Conservation (phyloP, 768 basidiomycete genomes). For the Exidia glandulosa region DNA sequence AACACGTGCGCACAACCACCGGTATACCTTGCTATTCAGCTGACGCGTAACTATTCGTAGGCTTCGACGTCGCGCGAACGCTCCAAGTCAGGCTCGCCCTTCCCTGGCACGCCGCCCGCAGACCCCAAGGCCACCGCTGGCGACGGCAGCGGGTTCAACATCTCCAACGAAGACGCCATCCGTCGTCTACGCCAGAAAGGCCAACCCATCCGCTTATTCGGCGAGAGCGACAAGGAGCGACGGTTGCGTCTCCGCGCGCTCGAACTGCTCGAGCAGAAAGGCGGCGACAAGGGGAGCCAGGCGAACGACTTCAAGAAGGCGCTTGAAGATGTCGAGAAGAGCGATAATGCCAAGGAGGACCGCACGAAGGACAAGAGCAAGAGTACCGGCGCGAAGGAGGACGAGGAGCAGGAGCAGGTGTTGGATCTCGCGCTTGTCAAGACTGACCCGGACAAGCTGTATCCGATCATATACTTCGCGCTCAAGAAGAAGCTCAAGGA, state of each 20-base stretch:
- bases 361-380: constrained; percentile 34
- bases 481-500: constrained; percentile 87
- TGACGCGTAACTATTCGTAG: background rate
- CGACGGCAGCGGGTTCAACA: constrained; percentile 49
- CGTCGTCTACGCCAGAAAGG: constrained; percentile 82
- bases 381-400: constrained; percentile 46
- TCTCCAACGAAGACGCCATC: constrained; percentile 87
- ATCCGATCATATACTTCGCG: constrained; percentile 94
- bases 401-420: constrained; percentile 36
- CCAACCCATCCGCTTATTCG: constrained; percentile 91
- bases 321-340: constrained; percentile 76
- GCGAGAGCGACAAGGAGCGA: constrained; percentile 89
- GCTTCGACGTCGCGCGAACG: constrained; percentile 11
- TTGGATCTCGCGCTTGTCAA: constrained; percentile 77
- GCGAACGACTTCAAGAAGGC: constrained; percentile 87
- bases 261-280: constrained; percentile 90
- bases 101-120: constrained; percentile 13
- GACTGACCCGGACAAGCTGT: constrained; percentile 87
- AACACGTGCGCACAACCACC: background rate
- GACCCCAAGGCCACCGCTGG: constrained; percentile 21
- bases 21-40: background rate
- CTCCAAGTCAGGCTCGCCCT: constrained; percentile 12
- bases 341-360: constrained; percentile 35
- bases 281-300: constrained; percentile 61
- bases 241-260: constrained; percentile 81